These are phyloP conservation scores for Diaporthe helianthi DNA, from an alignment of 2,329 filamentous ascomycete species.

Conservation along the genomic window DNA sequence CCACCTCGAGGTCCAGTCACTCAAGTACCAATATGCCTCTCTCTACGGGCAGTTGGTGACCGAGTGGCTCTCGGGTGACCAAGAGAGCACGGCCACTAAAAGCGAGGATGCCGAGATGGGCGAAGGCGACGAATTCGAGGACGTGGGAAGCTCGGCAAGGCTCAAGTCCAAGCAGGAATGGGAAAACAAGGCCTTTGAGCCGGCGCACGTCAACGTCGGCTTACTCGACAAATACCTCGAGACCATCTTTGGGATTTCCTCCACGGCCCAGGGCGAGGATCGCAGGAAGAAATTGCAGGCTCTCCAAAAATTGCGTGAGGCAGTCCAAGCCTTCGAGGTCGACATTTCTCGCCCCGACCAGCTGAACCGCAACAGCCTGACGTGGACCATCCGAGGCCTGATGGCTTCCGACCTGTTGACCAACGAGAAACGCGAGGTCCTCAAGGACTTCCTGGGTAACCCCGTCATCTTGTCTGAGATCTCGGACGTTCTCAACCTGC, in stretches of 20 bases:
- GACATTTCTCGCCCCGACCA: constrained; percentile 42
- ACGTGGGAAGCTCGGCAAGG: constrained; percentile 50
- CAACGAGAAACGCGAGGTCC: constrained; percentile 49
- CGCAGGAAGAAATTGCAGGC: constrained; percentile 38
- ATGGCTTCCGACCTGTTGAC: constrained; percentile 53
- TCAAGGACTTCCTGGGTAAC: constrained; percentile 53
- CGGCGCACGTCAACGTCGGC: constrained; percentile 46
- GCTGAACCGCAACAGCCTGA: constrained; percentile 46
- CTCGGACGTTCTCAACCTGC: constrained; percentile 60
- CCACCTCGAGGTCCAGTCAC: constrained; percentile 49
- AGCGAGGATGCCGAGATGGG: constrained; percentile 32
- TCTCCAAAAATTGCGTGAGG: constrained; percentile 40
- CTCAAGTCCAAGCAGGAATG: constrained; percentile 50
- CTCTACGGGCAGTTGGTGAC: constrained; percentile 56
- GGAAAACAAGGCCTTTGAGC: constrained; percentile 53
- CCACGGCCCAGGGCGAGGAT: constrained; percentile 20
- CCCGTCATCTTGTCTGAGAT: constrained; percentile 54
- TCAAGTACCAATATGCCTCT: constrained; percentile 52
- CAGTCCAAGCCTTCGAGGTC: constrained; percentile 44
- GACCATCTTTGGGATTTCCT: constrained; percentile 47
- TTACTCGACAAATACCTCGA: constrained; percentile 50
- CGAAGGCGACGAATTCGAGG: constrained; percentile 44
- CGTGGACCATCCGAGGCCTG: constrained; percentile 51
- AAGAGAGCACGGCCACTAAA: constrained; percentile 36
- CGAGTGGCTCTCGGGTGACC: constrained; percentile 50